Evolutionary conservation across 23 red algal genomes (phyloP), one percentile per base, ranked within the genome.

Genomic region (Gracilaria vermiculophylla): DNA sequence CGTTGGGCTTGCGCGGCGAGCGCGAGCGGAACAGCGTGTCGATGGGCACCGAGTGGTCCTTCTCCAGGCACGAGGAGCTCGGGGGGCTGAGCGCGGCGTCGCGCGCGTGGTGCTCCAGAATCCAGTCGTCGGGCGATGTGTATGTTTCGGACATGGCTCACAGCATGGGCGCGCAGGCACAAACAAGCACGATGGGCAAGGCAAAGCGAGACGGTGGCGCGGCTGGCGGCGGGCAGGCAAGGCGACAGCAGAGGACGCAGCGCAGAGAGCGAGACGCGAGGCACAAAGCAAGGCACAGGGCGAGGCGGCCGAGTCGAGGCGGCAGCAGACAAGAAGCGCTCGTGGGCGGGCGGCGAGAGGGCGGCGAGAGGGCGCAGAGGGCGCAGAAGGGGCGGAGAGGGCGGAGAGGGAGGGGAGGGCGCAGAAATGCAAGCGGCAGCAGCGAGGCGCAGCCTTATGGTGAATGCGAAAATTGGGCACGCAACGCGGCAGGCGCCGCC

Each of bases 11-110:
- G 36, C 76, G 76, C 27, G 32, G 48, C 53, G 53, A 80, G 40
- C 76, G 76, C 20, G 76, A 80, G 36, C 76, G 76, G 37, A 80
- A 80, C 36, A 80, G 76, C 36, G 76, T 80, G 27, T 80, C 76
- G 39, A 80, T 80, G 21, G 76, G 76, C 23, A 80, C 76, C 2
- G 76, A 80, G 52, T 80, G 76, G 76, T 80, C 76, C 50, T 80
- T 80, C 37, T 80, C 52, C 36, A 80, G 53, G 19, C 32, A 36
- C 29, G 41, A 61, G 23, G 76, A 62, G 24, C 24, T 29, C 27
- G 53, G 53, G 12, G 76, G 76, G 5, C 52, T 61, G 23, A 61
- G 37, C 32, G 52, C 53, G 25, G 76, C 76, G 53, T 80, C 76
- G 32, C 76, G 76, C 36, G 76, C 76, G 53, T 80, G 76, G 50